A percentile compares a stretch with the other conserved stretches of the same genome.
Evolutionary conservation across 768 basidiomycete species (phyloP).

Genomic region (Tubosaeta brunneosetosa): DNA sequence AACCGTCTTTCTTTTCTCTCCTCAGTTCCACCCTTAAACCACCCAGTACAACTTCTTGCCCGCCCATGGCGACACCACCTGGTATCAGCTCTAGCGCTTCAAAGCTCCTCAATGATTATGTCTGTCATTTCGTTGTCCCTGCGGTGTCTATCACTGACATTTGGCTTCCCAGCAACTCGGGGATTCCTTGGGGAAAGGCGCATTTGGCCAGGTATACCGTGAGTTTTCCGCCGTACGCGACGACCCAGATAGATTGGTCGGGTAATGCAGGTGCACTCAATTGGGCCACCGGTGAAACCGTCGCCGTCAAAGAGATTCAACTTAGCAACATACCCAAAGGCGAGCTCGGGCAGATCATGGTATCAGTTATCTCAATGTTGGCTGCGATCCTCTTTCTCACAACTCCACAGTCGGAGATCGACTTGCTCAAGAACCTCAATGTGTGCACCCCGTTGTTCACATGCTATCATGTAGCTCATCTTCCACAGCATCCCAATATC

Average conservation of each 20-base stretch:
- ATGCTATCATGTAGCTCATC: conserved; percentile 11
- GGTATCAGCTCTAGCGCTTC: conserved; percentile 31
- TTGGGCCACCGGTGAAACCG: conserved; percentile 96
- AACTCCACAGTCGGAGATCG: conserved; percentile 79
- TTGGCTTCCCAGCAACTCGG: conserved; percentile 73
- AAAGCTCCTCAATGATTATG: conserved; percentile 64
- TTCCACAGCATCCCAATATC: conserved; percentile 83
- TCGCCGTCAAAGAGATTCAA: conserved; percentile 97
- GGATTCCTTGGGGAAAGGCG: conserved; percentile 93
- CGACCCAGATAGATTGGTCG: conserved; percentile 69
- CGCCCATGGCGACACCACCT: conserved; percentile 22
- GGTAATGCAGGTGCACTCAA: conserved; percentile 68
- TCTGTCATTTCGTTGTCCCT: conserved; percentile 26
- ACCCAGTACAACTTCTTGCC: neutral
- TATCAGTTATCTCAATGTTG: conserved; percentile 24
- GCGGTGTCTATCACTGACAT: conserved; percentile 6
- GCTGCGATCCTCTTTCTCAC: conserved; percentile 6
- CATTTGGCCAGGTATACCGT: conserved; percentile 97
- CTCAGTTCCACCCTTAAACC: neutral
- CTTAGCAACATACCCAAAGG: conserved; percentile 89
- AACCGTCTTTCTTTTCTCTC: conserved; percentile 11
- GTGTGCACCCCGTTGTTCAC: conserved; percentile 37
- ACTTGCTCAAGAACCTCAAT: conserved; percentile 93
- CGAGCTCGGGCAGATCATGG: conserved; percentile 97
- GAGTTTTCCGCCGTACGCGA: conserved; percentile 33